A percentile compares a stretch with the other conserved stretches of the same genome.
Conservation (phyloP, 257 asterid species). For the Ballota nigra region DNA sequence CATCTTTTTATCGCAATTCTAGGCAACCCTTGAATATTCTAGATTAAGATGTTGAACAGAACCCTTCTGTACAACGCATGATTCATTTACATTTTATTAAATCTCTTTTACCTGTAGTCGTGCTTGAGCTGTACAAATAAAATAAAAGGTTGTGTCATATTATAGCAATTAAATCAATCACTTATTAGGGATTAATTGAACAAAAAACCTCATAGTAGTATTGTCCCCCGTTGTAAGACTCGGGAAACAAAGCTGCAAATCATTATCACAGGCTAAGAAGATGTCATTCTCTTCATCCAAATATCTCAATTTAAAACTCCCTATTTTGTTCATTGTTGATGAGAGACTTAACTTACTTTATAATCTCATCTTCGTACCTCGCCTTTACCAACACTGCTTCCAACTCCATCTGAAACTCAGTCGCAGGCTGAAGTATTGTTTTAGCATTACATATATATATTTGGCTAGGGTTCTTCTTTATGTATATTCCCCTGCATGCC, state of each 20-base stretch:
- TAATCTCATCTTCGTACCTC: background rate
- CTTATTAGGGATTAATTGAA: background rate
- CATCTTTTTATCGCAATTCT: no score
- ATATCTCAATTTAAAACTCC: conserved; percentile 22
- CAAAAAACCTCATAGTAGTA: background rate
- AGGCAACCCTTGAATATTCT: no score
- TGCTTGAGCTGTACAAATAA: no score
- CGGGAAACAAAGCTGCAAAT: background rate
- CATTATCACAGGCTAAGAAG: background rate
- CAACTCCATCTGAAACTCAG: no score
- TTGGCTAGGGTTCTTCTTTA: no score
- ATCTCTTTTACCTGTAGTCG: no score
- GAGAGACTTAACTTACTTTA: conserved; percentile 14
- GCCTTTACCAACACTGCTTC: conserved; percentile 7
- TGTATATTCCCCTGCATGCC: no score
- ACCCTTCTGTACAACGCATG: no score
- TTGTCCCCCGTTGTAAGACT: background rate
- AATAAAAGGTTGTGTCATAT: background rate
- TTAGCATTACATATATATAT: no score
- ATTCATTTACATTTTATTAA: no score
- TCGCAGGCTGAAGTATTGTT: no score
- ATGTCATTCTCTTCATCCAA: conserved; percentile 15
- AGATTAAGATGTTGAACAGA: no score
- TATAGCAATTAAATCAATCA: background rate
- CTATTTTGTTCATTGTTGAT: background rate